Evolutionary conservation across 2,329 filamentous ascomycete species (phyloP), one percentile per base, ranked within the genome.

Genomic region (Capronia epimyces): DNA sequence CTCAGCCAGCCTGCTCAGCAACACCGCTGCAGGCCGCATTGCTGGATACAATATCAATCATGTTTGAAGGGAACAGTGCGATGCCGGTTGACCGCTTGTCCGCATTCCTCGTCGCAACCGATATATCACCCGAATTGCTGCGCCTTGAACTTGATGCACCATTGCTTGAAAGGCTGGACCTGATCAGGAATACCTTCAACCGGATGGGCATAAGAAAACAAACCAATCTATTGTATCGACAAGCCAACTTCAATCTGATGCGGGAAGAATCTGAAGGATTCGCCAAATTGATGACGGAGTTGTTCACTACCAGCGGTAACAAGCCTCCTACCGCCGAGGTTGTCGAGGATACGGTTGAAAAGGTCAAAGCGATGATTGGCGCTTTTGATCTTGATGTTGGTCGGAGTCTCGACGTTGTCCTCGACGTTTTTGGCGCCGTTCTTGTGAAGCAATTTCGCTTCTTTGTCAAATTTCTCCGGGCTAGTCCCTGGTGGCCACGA

Each of bases 321-420:
- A 82, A 85, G 48, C 82, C 83, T 18, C 84, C 85, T n/a, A 82
- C 82, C 1, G 81, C 81, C 46, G 85, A 89, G 55, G 79, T 86
- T 29, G 88, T 91, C 1, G 83, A 87, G 61, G 84, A 89, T 62
- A 89, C 89, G 0, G 96, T 95, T 62, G 87, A 96, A 65, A 83
- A 84, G 57, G 85, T 98, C 56, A 96, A 95, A 69, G 91, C 87
- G 13, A 79, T 98, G 62, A 95, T 98, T 59, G 93, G 93, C 50
- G 93, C 93, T 6, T 98, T 98, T 64, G 91, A 98, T 68, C 78
- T 98, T 56, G 93, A 98, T 66, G 93, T 96, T 31, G 94, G 93
- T 43, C 82, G 94, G 63, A 91, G 94, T 3, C 77, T 98, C 9
- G 93, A 98, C 66, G 89, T 97, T 18, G 94, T 89, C 0, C 77